phyloP scores from a whole-genome alignment of 2,329 filamentous ascomycete genomes.

The Penicillium griseofulvum region DNA sequence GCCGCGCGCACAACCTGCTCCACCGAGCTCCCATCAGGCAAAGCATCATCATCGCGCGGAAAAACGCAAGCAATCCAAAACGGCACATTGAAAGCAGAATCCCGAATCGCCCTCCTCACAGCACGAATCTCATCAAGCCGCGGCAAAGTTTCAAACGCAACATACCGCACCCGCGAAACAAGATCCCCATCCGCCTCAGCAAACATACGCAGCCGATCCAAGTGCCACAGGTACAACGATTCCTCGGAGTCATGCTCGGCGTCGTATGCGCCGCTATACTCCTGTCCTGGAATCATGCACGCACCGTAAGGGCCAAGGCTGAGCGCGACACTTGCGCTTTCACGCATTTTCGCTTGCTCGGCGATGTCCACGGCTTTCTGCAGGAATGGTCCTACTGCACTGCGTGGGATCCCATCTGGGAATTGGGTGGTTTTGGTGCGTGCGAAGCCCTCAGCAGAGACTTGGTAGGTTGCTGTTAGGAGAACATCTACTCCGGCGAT shows the following conservation, averaged over 20 bases:
- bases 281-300: constrained; percentile 61
- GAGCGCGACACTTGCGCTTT: constrained; percentile 45
- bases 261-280: constrained; percentile 64
- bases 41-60: constrained; percentile 50
- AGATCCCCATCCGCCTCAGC: constrained; percentile 32
- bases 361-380: constrained; percentile 40
- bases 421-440: constrained; percentile 47
- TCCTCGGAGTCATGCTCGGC: constrained; percentile 44
- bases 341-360: constrained; percentile 28
- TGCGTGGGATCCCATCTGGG: constrained; percentile 45
- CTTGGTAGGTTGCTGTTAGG: constrained; percentile 67
- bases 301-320: constrained; percentile 67
- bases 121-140: constrained; percentile 61
- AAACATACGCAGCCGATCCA: constrained; percentile 55
- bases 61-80: constrained; percentile 66
- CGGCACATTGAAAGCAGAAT: constrained; percentile 29
- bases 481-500: constrained; percentile 60
- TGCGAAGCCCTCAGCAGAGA: constrained; percentile 57
- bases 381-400: constrained; percentile 45
- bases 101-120: constrained; percentile 39
- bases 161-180: constrained; percentile 47
- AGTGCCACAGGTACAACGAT: constrained; percentile 57
- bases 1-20: constrained; percentile 44
- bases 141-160: constrained; percentile 67
- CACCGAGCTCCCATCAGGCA: constrained; percentile 58